Evolutionary conservation across 176 grass and related monocot genomes (phyloP).

Genomic region (Otatea glauca): DNA sequence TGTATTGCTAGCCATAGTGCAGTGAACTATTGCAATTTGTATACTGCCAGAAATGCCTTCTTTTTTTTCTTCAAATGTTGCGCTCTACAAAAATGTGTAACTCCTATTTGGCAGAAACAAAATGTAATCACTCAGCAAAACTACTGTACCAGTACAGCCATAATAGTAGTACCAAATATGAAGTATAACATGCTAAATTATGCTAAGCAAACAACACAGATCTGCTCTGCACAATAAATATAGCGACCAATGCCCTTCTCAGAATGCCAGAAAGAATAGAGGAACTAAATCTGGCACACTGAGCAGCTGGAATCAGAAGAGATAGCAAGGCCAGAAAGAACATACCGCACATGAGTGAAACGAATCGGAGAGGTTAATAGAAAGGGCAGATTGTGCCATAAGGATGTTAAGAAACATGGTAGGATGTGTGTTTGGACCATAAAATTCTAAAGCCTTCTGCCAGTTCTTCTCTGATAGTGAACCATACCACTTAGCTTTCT

Average conservation of each 20-base stretch:
- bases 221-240: conserved; percentile 13
- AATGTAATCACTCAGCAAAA: conserved; percentile 21
- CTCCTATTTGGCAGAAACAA: conserved; percentile 1
- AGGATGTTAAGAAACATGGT: conserved; percentile 92
- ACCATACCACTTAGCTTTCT: conserved; percentile 89
- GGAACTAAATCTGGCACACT: conserved; percentile 23
- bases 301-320: conserved; percentile 9
- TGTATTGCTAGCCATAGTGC: background rate
- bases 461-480: conserved; percentile 88
- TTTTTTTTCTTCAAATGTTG: background rate
- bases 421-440: conserved; percentile 84
- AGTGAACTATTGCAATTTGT: background rate
- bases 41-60: background rate
- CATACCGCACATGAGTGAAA: conserved; percentile 76
- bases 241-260: background rate
- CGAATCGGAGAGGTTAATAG: conserved; percentile 53
- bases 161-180: background rate
- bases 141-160: background rate
- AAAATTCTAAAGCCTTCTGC: conserved; percentile 79
- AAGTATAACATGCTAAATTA: conserved; percentile 8
- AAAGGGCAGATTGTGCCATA: conserved; percentile 77
- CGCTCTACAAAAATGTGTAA: background rate
- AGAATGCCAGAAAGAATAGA: conserved; percentile 14
- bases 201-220: background rate
- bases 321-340: conserved; percentile 31